phyloP scores from a whole-genome alignment of 2,329 filamentous ascomycete species.

The Pestalotiopsis sp. region DNA sequence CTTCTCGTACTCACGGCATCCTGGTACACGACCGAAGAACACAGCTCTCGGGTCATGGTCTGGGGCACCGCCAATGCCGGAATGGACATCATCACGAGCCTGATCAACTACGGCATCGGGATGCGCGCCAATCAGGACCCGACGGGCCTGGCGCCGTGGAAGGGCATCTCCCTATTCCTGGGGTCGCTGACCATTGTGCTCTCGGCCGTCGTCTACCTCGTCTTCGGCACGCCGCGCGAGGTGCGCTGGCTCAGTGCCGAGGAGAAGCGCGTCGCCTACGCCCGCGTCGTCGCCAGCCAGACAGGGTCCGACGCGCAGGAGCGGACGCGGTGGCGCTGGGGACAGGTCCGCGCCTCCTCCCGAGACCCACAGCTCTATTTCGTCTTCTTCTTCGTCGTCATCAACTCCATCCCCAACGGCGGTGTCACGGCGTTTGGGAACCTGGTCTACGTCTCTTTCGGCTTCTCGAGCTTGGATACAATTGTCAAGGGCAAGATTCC shows the following conservation, averaged over 20 bases:
- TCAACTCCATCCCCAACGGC: slow-evolving; percentile 34
- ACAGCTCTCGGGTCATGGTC: slow-evolving; percentile 30
- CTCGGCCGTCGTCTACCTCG: slow-evolving; percentile 24
- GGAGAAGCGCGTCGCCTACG: slow-evolving; percentile 30
- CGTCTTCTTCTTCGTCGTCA: slow-evolving; percentile 35
- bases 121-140: slow-evolving; percentile 23
- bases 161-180: slow-evolving; percentile 31
- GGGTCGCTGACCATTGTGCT: slow-evolving; percentile 27
- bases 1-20: slow-evolving; percentile 33
- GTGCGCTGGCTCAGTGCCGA: slow-evolving; percentile 30
- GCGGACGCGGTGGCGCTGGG: slow-evolving; percentile 28
- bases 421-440: slow-evolving; percentile 34
- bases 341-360: slow-evolving; percentile 29
- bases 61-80: slow-evolving; percentile 34
- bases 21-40: slow-evolving; percentile 34
- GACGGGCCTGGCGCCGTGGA: slow-evolving; percentile 26
- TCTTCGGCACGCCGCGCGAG: slow-evolving; percentile 32
- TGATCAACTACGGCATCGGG: slow-evolving; percentile 30
- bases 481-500: slow-evolving; percentile 33
- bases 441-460: slow-evolving; percentile 33
- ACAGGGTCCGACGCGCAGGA: slow-evolving; percentile 28
- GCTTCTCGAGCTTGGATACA: slow-evolving; percentile 32
- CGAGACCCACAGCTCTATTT: slow-evolving; percentile 34
- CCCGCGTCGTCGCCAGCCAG: slow-evolving; percentile 28
- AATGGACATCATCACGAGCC: slow-evolving; percentile 32